phyloP scores from a whole-genome alignment of 495 filamentous ascomycete genomes.

The Daldinia bambusicola region DNA sequence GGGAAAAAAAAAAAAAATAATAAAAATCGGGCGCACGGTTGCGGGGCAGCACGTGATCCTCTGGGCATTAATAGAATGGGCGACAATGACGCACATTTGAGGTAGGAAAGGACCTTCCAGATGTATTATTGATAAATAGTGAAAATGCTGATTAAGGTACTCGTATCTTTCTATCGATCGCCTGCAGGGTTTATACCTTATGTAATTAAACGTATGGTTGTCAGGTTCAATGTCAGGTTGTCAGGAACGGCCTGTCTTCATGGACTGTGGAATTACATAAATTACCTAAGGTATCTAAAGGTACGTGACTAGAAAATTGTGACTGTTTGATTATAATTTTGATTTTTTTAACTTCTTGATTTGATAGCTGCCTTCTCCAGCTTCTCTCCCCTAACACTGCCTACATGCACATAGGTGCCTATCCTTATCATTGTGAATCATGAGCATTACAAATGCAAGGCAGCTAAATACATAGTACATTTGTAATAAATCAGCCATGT shows the following conservation, averaged over 20 bases:
- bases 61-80: slow-evolving; percentile 43
- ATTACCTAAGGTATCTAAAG: too few relatives aligned
- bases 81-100: slow-evolving; percentile 42
- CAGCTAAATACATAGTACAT: background rate
- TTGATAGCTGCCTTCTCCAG: too few relatives aligned
- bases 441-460: background rate
- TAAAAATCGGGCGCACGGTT: slow-evolving; percentile 41
- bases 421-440: background rate
- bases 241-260: background rate
- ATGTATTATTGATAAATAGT: background rate
- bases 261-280: background rate
- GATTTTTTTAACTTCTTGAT: too few relatives aligned
- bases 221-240: background rate
- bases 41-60: slow-evolving; percentile 43
- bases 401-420: too few relatives aligned
- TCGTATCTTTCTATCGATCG: background rate
- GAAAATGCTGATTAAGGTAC: background rate
- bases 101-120: slow-evolving; percentile 10
- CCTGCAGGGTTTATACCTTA: background rate
- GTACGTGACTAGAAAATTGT: background rate
- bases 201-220: background rate
- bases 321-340: too few relatives aligned
- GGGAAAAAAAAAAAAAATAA: slow-evolving; percentile 21
- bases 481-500: background rate
- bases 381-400: background rate